These are phyloP conservation scores for Canavalia ensiformis DNA, from an alignment of 306 rosid genomes.

Conservation along the genomic window DNA sequence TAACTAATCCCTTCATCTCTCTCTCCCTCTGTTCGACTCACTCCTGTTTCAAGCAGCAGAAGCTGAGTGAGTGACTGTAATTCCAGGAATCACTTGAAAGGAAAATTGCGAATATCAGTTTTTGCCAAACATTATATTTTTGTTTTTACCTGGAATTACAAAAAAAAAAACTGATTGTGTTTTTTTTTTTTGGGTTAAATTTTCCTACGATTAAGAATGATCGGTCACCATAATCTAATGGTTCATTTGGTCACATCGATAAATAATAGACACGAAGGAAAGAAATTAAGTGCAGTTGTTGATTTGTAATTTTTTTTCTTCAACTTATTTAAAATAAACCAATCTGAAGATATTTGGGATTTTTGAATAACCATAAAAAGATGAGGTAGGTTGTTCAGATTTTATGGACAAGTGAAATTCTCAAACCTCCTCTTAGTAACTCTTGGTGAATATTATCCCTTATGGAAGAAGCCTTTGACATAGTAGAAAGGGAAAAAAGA, in stretches of 20 bases:
- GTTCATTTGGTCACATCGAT: not conserved
- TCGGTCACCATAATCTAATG: not conserved
- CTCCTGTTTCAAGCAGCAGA: not conserved
- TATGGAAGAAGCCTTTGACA: not conserved
- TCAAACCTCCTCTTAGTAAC: not conserved
- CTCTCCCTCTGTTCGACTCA: not conserved
- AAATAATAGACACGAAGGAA: not conserved
- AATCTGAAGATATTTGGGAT: constrained; percentile 2
- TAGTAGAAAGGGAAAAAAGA: not conserved
- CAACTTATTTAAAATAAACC: not conserved
- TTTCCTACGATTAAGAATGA: not conserved
- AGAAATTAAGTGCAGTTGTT: constrained; percentile 6
- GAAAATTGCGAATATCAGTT: not conserved
- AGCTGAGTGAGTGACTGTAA: not conserved
- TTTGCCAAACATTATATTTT: not conserved
- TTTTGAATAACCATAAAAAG: not conserved
- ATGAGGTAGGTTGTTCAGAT: not conserved
- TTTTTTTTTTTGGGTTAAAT: not conserved
- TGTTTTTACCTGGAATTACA: not conserved
- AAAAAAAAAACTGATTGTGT: not conserved
- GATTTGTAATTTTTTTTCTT: not conserved
- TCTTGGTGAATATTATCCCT: not conserved
- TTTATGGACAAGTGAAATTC: not conserved
- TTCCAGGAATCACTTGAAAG: not conserved
- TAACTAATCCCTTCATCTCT: not conserved